phyloP scores from a whole-genome alignment of 2,329 filamentous ascomycete species.

The Phoma sp. region DNA sequence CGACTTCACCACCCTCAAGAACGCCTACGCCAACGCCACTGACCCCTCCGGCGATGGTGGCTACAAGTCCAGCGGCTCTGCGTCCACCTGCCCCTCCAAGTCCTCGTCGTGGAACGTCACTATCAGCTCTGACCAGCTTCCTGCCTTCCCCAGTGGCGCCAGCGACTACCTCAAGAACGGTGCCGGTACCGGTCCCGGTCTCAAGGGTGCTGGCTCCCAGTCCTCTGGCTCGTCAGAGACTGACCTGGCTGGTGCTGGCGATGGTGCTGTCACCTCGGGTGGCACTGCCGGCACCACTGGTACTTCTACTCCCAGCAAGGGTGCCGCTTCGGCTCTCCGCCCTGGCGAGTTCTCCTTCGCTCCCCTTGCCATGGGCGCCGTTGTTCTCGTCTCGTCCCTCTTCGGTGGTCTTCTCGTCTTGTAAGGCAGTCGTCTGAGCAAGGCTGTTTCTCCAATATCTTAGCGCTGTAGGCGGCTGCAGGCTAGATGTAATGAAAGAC shows the following conservation, averaged over 20 bases:
- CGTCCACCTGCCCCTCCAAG: constrained; percentile 62
- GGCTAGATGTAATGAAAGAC: constrained; percentile 32
- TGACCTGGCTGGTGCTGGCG: constrained; percentile 57
- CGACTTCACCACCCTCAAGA: constrained; percentile 68
- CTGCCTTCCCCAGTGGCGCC: constrained; percentile 63
- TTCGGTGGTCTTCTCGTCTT: constrained; percentile 59
- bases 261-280: constrained; percentile 54
- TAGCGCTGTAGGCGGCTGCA: constrained; percentile 1
- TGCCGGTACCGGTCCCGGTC: constrained; percentile 63
- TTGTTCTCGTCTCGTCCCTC: constrained; percentile 60
- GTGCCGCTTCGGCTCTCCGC: constrained; percentile 54
- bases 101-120: constrained; percentile 64
- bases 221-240: constrained; percentile 55
- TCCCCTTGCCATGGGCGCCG: constrained; percentile 59
- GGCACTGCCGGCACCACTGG: constrained; percentile 33
- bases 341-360: constrained; percentile 56
- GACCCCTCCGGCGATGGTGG: constrained; percentile 64
- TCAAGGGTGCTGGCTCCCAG: constrained; percentile 63
- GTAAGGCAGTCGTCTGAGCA: constrained; percentile 23
- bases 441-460: constrained; percentile 3
- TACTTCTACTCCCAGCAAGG: constrained; percentile 32
- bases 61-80: constrained; percentile 61
- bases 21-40: constrained; percentile 57
- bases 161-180: constrained; percentile 64
- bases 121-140: constrained; percentile 56